Base-by-base conservation (phyloP, 441 rosid species). In the Dalechampia spathulata region DNA sequence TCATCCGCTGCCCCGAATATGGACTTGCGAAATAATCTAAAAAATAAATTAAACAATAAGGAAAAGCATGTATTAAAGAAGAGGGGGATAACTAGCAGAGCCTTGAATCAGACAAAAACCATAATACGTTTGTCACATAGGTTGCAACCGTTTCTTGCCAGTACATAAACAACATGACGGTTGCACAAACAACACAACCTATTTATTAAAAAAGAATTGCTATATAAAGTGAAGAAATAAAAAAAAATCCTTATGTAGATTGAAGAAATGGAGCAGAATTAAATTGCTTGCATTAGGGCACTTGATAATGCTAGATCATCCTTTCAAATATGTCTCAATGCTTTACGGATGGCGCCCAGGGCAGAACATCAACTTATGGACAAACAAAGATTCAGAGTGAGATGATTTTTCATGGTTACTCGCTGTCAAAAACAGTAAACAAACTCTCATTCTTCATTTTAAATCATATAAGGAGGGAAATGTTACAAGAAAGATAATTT, bases 1-100 rank as follows among this genome's bases (percentile, higher is more conserved):
- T 88, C 98, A 81, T 92, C 98, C 14, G 98, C 96, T 42, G 73
- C 91, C 10, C 98, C 98, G 66, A 92, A 92, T 55, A 92, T 88
- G 32, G 81, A 83, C 70, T 88, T 92, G 30, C 98, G 96, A 59
- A 92, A 92, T 58, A 92, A 65, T 83, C 98, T 88, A 60, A 32
- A 48, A 65, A 47, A 54, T 43, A 51, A 71, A 36, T 14, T 4
- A 27, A 57, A 47, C 38, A 32, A 56, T 9, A 28, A 27, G 42
- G 9, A 0, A 23, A 36, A 43, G 26, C 2, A n/a, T 2, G 17
- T 14, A 13, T 28, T 16, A 49, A 37, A 47, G 17, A 40, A 44
- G 14, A 5, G 26, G 13, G 11, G 13, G 44, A 14, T 44, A 25
- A 20, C 16, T 26, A 11, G 19, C 19, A 34, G 41, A 44, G 44